Evolutionary conservation across 441 rosid genomes (phyloP), one percentile per base, ranked within the genome.

Genomic region (Aquilaria agallochum): DNA sequence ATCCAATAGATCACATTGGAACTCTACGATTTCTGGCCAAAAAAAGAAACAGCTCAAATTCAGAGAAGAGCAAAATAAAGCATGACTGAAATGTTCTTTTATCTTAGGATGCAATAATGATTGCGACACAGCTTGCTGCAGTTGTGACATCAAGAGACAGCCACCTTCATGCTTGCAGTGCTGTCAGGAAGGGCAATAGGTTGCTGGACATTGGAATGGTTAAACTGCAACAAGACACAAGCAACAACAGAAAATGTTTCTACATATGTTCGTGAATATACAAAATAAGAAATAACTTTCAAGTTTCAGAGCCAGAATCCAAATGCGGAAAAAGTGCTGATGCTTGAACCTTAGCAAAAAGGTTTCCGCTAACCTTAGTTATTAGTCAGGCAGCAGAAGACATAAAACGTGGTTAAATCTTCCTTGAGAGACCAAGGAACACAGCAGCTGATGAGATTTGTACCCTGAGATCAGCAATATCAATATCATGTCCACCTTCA

Each of bases 401-500:
- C 42, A 50, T 50, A 66, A 5, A 31, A 15, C 27, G 42, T 36
- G n/a, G 46, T 79, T 73, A 84, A 56, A 50, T 60, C 80, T 58
- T 72, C 53, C 89, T 85, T 5, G 95, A 87, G 58, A 95, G 87
- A 64, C 84, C 95, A 57, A 90, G 90, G 82, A 95, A 95, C 34
- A 88, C 97, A 20, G 83, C 74, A 13, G 97, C 94, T 42, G 99
- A 80, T 44, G 99, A 74, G 62, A 95, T 82, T 72, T 90, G 97
- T 61, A 90, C 98, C 85, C 70, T 89, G 12, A 95, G 88, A 85
- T 92, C 99, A 42, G 99, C 97, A 53, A 95, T 76, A 77, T 95
- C 98, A 51, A 95, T 55, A 67, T 95, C 99, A 14, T 90, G 99
- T 31, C 98, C 98, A 2, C 98, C 99, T 83, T 92, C 98, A 11